Evolutionary conservation across 2,329 filamentous ascomycete species (phyloP).

Genomic region (Beauveria caledonica): DNA sequence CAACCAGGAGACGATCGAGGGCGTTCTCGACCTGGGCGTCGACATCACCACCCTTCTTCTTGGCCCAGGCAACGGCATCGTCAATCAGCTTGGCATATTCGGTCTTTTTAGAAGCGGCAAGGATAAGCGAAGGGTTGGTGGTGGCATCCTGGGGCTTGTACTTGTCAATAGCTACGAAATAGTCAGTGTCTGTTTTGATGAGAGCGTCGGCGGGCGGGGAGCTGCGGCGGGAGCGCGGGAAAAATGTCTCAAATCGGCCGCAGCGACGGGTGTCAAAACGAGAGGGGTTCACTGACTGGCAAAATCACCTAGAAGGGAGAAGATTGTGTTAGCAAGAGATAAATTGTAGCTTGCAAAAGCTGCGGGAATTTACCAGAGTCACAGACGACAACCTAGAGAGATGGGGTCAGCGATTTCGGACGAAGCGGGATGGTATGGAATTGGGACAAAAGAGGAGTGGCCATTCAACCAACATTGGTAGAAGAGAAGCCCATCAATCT

Average conservation of each 20-base stretch:
- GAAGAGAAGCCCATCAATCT: not conserved
- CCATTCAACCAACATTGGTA: not conserved
- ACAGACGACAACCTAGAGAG: conserved; percentile 74
- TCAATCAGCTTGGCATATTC: conserved; percentile 94
- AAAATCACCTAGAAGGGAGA: conserved; percentile 56
- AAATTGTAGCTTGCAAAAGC: conserved; percentile 11
- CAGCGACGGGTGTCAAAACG: conserved; percentile 8
- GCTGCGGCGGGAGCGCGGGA: not conserved
- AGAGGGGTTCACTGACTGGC: conserved; percentile 50
- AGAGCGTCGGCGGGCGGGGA: conserved; percentile 1
- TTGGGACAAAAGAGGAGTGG: not conserved
- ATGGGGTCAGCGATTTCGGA: not conserved
- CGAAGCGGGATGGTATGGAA: not conserved
- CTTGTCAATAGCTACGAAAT: conserved; percentile 78
- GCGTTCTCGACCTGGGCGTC: conserved; percentile 83
- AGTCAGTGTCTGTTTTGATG: conserved; percentile 11
- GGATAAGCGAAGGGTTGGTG: conserved; percentile 98
- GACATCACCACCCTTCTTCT: conserved; percentile 59
- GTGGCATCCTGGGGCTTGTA: conserved; percentile 99
- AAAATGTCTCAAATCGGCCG: not conserved
- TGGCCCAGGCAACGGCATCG: conserved; percentile 74
- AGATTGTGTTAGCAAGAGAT: conserved; percentile 22
- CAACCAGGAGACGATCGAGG: conserved; percentile 88
- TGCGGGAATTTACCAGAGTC: conserved; percentile 71
- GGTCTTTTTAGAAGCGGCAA: conserved; percentile 95